A percentile compares a stretch with the other conserved stretches of the same genome.
phyloP scores from a whole-genome alignment of 129 eudicot genomes.

The Tagetes erecta region DNA sequence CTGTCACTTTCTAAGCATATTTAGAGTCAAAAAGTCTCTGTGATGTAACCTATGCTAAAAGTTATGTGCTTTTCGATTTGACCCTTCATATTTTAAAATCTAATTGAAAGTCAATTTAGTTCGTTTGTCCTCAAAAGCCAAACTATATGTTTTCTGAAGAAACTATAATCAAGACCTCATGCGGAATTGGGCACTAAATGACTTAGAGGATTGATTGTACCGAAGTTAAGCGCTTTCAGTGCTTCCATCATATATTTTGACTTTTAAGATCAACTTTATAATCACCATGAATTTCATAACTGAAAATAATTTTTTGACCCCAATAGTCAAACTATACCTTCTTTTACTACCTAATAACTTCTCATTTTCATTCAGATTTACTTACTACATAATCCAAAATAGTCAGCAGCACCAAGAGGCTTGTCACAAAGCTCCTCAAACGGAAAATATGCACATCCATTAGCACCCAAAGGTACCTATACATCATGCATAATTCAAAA shows the following conservation, averaged over 20 bases:
- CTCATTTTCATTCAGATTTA: not conserved
- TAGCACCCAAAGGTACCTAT: conserved; percentile 79
- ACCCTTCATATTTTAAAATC: not conserved
- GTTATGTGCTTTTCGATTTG: not conserved
- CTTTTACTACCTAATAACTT: not conserved
- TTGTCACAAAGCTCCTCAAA: conserved; percentile 92
- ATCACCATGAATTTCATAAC: not conserved
- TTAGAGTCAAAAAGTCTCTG: not conserved
- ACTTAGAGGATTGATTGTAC: not conserved
- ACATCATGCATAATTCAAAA: not conserved
- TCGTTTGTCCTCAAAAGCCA: conserved; percentile 15
- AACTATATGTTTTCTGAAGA: not conserved
- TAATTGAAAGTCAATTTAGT: not conserved
- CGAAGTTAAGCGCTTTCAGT: not conserved
- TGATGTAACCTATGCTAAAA: not conserved
- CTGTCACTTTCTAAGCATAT: not conserved
- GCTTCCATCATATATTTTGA: not conserved
- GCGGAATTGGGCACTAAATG: not conserved
- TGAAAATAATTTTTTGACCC: conserved; percentile 15
- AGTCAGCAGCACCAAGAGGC: conserved; percentile 99
- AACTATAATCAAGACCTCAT: not conserved
- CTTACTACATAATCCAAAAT: conserved; percentile 91
- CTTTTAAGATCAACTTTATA: conserved; percentile 19
- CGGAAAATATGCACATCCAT: conserved; percentile 86
- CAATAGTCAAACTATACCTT: conserved; percentile 6